phyloP scores from a whole-genome alignment of 352 stramenopile species.

The Pythium utonaiense region DNA sequence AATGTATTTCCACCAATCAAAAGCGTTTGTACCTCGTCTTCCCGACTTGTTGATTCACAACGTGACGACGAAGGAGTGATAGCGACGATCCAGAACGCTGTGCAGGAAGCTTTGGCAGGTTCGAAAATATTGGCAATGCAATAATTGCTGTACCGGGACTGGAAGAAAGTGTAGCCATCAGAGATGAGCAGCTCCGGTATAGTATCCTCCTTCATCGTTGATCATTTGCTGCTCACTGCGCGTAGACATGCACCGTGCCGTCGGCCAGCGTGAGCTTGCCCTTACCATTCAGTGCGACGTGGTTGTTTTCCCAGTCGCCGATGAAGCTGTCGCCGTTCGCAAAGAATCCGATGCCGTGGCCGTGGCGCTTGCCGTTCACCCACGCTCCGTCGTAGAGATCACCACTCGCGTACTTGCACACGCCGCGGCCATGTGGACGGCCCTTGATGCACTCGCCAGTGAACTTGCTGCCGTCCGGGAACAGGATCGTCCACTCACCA shows the following conservation, averaged over 20 bases:
- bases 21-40: no score
- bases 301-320: constrained; percentile 79
- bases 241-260: constrained; percentile 69
- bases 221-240: constrained; percentile 26
- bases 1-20: no score
- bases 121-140: background rate
- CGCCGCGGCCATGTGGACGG: constrained; percentile 60
- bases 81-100: background rate
- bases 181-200: background rate
- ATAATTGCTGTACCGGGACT: background rate
- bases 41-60: background rate
- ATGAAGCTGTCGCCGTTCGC: constrained; percentile 68
- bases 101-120: no score
- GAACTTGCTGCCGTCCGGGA: constrained; percentile 73
- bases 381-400: constrained; percentile 84
- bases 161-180: no score
- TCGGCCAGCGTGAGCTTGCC: constrained; percentile 65
- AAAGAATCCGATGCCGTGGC: constrained; percentile 65
- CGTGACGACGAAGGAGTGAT: background rate
- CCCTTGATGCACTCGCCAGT: constrained; percentile 58
- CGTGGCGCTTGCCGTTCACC: constrained; percentile 77
- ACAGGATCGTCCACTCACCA: constrained; percentile 75
- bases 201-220: background rate
- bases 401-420: constrained; percentile 81
- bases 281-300: constrained; percentile 71